phyloP scores from a whole-genome alignment of 441 rosid species.

The Pelargonium australe region DNA sequence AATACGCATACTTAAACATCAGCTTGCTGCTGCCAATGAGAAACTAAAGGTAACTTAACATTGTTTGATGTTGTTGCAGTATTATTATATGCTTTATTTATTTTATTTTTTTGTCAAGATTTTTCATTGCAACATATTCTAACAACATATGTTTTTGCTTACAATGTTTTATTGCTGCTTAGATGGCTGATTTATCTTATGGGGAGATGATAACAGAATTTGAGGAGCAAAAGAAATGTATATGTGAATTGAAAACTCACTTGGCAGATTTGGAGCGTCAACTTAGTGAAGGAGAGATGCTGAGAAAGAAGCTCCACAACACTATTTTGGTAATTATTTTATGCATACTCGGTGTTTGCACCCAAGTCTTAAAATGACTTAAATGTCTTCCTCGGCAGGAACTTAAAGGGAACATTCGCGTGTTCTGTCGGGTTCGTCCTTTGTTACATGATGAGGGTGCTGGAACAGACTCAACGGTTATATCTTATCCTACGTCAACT shows the following conservation, averaged over 20 bases:
- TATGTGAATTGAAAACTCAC: conserved; percentile 47
- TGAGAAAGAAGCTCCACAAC: conserved; percentile 87
- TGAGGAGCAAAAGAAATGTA: conserved; percentile 45
- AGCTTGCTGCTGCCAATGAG: conserved; percentile 67
- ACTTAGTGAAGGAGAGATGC: conserved; percentile 66
- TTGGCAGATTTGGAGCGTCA: conserved; percentile 58
- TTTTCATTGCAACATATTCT: not conserved
- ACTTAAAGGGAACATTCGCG: conserved; percentile 93
- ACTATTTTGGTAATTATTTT: conserved; percentile 63
- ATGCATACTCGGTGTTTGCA: not conserved
- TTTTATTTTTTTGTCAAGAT: not conserved
- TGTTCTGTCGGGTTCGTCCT: conserved; percentile 94
- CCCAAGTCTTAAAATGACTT: conserved; percentile 4
- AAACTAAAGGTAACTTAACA: conserved; percentile 54
- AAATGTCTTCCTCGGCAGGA: conserved; percentile 42
- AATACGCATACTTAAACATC: conserved; percentile 50
- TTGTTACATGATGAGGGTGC: conserved; percentile 69
- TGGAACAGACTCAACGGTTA: conserved; percentile 45
- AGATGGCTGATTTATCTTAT: conserved; percentile 60
- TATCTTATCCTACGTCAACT: conserved; percentile 63
- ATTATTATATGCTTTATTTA: not conserved
- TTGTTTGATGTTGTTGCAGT: not conserved
- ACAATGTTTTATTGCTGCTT: conserved; percentile 9
- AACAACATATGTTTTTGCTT: too few species aligned
- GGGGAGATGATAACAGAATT: conserved; percentile 45